These are phyloP conservation scores for Arabidopsis hybrid DNA, from an alignment of 441 rosid species.

Conservation along the genomic window DNA sequence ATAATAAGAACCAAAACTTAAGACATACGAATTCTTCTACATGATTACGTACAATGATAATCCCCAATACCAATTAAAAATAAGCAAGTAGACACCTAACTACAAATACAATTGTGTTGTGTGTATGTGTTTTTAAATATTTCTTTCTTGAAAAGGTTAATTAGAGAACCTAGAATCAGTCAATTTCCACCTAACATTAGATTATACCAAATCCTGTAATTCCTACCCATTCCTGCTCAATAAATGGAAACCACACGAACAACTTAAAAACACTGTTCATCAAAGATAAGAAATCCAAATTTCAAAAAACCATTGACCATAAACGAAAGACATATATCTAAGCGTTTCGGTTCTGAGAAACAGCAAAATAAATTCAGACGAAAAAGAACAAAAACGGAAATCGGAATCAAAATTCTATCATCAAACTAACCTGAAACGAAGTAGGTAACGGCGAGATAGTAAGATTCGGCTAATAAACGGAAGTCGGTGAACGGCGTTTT, in stretches of 20 bases:
- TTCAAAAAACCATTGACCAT: too few species aligned
- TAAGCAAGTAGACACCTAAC: constrained; percentile 9
- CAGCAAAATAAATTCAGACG: too few species aligned
- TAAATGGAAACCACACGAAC: constrained; percentile 8
- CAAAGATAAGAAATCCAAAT: background rate
- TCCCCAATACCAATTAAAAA: background rate
- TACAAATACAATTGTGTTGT: background rate
- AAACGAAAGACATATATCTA: too few species aligned
- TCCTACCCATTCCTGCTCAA: constrained; percentile 2
- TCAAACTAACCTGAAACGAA: too few species aligned
- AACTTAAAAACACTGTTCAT: constrained; percentile 4
- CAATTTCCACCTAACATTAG: constrained; percentile 12
- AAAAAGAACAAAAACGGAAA: too few species aligned
- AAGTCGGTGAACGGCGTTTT: too few species aligned
- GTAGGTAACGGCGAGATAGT: too few species aligned
- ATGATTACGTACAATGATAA: constrained; percentile 13
- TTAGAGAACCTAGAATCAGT: constrained; percentile 22
- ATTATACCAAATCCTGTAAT: constrained; percentile 25
- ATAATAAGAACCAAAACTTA: background rate
- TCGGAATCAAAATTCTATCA: too few species aligned
- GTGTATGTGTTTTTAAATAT: background rate
- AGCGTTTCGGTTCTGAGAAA: too few species aligned
- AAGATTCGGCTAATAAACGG: too few species aligned
- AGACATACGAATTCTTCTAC: constrained; percentile 22
- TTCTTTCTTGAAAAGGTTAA: constrained; percentile 14